Evolutionary conservation across 1,284 basidiomycete species (phyloP).

Genomic region (Leccinum subrobustum): DNA sequence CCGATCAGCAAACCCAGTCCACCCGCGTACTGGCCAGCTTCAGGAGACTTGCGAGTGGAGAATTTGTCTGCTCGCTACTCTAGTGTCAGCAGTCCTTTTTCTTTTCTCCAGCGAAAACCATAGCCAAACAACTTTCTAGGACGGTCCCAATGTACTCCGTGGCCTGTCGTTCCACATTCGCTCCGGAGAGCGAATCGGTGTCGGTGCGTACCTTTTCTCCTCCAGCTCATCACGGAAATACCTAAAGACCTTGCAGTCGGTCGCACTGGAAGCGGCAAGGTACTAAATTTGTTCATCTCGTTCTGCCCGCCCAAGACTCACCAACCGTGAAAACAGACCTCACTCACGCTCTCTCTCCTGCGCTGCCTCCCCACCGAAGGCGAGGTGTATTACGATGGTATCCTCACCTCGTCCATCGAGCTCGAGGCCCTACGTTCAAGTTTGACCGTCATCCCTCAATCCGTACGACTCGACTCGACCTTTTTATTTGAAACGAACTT

Average conservation of each 20-base stretch:
- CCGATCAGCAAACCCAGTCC: constrained; percentile 51
- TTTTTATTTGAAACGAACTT: background rate
- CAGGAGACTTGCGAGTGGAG: constrained; percentile 65
- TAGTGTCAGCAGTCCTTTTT: constrained; percentile 22
- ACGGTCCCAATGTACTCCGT: constrained; percentile 10
- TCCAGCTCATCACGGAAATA: background rate
- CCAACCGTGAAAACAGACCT: constrained; percentile 34
- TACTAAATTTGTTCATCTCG: background rate
- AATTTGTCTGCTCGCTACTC: constrained; percentile 58
- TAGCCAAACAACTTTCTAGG: background rate
- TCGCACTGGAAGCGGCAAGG: constrained; percentile 19
- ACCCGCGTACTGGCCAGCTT: constrained; percentile 79
- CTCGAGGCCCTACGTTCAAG: constrained; percentile 44
- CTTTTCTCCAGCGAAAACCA: background rate
- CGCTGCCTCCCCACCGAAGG: constrained; percentile 59
- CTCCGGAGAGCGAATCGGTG: constrained; percentile 13
- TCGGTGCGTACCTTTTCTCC: constrained; percentile 7
- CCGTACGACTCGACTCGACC: constrained; percentile 33
- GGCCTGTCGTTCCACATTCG: constrained; percentile 9
- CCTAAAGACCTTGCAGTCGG: constrained; percentile 6
- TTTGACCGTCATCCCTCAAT: constrained; percentile 63
- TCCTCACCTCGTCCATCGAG: constrained; percentile 34
- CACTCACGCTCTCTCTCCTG: constrained; percentile 51
- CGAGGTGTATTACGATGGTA: constrained; percentile 52
- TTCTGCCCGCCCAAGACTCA: background rate